Conservation (phyloP, 1,284 basidiomycete species). For the Peniophora sp. region DNA sequence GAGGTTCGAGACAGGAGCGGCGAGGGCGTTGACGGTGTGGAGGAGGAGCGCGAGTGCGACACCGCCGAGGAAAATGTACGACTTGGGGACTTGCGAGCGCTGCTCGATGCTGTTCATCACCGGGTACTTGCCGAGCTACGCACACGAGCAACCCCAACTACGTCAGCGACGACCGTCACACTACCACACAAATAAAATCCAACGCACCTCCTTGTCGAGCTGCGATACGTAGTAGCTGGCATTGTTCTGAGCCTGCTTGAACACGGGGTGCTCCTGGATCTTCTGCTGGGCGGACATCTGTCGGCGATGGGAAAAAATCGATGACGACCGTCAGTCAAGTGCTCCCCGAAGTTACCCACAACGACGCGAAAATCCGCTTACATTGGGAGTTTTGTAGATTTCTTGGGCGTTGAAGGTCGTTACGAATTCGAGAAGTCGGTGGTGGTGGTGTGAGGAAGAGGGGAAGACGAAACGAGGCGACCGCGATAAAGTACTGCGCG, state of each 20-base stretch:
- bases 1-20: constrained; percentile 76
- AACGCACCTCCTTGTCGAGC: constrained; percentile 89
- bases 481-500: not conserved
- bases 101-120: constrained; percentile 78
- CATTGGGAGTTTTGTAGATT: not conserved
- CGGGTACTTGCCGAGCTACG: constrained; percentile 87
- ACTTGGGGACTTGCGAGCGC: constrained; percentile 89
- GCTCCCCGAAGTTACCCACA: not conserved
- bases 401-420: constrained; percentile 5
- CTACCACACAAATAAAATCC: not conserved
- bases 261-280: constrained; percentile 78
- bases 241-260: constrained; percentile 73
- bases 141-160: constrained; percentile 3
- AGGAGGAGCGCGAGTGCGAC: constrained; percentile 58
- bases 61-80: constrained; percentile 79
- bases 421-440: constrained; percentile 1
- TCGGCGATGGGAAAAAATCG: not conserved
- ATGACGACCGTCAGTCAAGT: not conserved
- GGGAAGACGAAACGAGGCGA: constrained; percentile 1
- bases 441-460: constrained; percentile 7
- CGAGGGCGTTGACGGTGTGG: constrained; percentile 78
- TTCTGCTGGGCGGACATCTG: constrained; percentile 73
- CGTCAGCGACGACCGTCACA: constrained; percentile 7
- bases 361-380: not conserved
- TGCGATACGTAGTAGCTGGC: constrained; percentile 69